Percentiles rank a stretch among this genome's conserved stretches.
These are phyloP conservation scores for Chondrus crispus DNA, from an alignment of 23 red algal genomes.

Conservation along the genomic window DNA sequence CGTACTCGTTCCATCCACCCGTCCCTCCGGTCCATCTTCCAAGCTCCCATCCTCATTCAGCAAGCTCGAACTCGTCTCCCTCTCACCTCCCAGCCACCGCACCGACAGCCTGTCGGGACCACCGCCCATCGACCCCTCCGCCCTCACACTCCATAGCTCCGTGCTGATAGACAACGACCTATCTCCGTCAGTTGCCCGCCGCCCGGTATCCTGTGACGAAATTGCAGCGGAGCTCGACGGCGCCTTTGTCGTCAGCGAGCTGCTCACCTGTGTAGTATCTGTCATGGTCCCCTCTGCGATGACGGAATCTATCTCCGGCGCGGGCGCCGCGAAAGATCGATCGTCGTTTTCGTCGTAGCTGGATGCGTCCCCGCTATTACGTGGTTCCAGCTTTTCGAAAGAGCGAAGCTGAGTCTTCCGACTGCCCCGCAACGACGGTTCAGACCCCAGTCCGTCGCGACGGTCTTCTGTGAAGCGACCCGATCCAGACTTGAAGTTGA, in stretches of 20 bases:
- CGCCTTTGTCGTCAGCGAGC: no score
- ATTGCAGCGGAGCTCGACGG: no score
- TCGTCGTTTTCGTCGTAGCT: no score
- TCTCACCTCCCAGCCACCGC: no score
- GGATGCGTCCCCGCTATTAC: no score
- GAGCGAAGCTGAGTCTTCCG: background rate
- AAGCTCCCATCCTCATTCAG: no score
- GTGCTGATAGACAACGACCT: no score
- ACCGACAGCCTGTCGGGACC: background rate
- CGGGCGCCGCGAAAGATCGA: background rate
- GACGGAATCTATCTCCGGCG: background rate
- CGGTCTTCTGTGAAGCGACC: slow-evolving; percentile 42
- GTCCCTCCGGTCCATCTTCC: no score
- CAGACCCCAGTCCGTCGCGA: background rate
- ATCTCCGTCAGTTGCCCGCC: no score
- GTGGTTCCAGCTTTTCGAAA: background rate
- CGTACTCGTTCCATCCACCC: background rate
- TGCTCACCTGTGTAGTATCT: no score
- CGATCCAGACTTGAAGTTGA: background rate
- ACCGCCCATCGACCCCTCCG: background rate
- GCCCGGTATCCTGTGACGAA: background rate
- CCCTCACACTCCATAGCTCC: background rate
- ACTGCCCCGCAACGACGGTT: background rate
- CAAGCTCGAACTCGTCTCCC: no score
- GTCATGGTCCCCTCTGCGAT: background rate